Conservation (phyloP, 352 stramenopile species). For the Pythium diclinum region DNA sequence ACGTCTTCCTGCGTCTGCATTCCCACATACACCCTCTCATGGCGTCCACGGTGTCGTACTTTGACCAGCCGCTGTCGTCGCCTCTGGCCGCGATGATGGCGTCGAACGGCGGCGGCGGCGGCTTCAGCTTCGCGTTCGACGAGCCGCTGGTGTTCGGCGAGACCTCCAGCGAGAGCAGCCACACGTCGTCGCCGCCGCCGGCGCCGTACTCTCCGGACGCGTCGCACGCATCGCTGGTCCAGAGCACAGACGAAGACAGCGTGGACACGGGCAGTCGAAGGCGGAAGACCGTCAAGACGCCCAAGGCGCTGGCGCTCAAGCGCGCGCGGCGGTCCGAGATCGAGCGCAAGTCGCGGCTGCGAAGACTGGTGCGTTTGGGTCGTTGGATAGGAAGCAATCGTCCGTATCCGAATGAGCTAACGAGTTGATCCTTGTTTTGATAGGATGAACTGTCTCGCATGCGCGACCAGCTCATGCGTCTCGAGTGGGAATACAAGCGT, state of each 20-base stretch:
- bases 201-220: not conserved
- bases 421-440: too few species aligned
- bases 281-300: not conserved
- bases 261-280: not conserved
- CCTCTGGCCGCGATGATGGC: slow-evolving; percentile 8
- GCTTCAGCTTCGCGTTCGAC: slow-evolving; percentile 12
- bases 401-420: not conserved
- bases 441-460: slow-evolving; percentile 38
- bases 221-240: not conserved
- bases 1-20: not conserved
- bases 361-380: slow-evolving; percentile 24
- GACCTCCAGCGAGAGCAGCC: slow-evolving; percentile 17
- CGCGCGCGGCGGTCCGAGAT: slow-evolving; percentile 57
- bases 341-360: slow-evolving; percentile 52
- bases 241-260: slow-evolving; percentile 3
- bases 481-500: slow-evolving; percentile 41
- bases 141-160: slow-evolving; percentile 10
- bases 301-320: slow-evolving; percentile 23
- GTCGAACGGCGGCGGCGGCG: not conserved
- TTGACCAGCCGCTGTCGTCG: not conserved
- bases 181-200: slow-evolving; percentile 14
- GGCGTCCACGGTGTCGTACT: slow-evolving; percentile 9
- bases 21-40: not conserved
- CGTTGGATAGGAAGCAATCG: not conserved
- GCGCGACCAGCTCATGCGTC: slow-evolving; percentile 47